These are phyloP conservation scores for Salix purpurea DNA, from an alignment of 345 rosid species.

Conservation along the genomic window DNA sequence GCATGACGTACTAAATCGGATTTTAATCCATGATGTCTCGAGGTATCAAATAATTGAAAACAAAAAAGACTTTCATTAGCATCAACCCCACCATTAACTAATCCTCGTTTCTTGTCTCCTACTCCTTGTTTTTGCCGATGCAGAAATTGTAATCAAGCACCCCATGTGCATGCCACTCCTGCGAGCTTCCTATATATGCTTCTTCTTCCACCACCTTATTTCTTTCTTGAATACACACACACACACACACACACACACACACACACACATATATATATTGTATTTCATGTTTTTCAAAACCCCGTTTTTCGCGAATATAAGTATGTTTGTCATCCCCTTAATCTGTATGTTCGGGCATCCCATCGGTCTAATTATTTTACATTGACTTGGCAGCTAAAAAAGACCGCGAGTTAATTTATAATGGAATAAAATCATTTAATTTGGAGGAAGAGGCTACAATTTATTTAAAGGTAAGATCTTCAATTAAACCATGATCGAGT, in stretches of 20 bases:
- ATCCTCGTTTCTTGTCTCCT: slow-evolving; percentile 6
- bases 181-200: not conserved
- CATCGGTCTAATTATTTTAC: not conserved
- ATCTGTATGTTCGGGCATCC: not conserved
- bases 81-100: slow-evolving; percentile 3
- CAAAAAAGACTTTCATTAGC: not conserved
- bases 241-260: too few relatives aligned
- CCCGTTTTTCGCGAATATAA: not conserved
- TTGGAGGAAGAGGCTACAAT: too few relatives aligned
- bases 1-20: not conserved
- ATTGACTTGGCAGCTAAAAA: not conserved
- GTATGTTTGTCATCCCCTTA: not conserved
- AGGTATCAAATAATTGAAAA: not conserved
- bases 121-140: not conserved
- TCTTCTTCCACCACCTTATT: not conserved
- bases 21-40: not conserved
- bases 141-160: slow-evolving; percentile 5
- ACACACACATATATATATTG: too few relatives aligned
- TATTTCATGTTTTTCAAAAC: not conserved
- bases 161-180: slow-evolving; percentile 22
- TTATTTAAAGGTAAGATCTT: not conserved
- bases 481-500: not conserved
- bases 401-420: not conserved
- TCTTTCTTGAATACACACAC: too few relatives aligned
- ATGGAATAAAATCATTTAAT: not conserved